A percentile compares a stretch with the other conserved stretches of the same genome.
phyloP scores from a whole-genome alignment of 1,284 basidiomycete genomes.

The Agaricales sp. region DNA sequence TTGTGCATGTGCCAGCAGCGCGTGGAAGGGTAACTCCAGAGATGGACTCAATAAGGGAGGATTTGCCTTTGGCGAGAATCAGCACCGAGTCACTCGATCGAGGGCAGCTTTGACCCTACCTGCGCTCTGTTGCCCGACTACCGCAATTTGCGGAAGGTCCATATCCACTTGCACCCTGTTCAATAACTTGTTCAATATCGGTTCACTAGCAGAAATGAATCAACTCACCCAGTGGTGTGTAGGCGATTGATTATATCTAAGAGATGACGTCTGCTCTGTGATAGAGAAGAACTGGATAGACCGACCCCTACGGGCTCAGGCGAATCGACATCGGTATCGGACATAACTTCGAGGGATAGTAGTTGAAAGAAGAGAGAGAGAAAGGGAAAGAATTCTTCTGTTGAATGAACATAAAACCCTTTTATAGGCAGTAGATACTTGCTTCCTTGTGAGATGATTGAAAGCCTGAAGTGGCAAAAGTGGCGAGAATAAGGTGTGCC shows the following conservation, averaged over 20 bases:
- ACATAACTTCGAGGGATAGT: neutral
- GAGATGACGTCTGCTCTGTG: neutral
- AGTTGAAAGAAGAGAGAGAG: no score
- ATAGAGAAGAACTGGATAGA: neutral
- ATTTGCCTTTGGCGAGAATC: slow-evolving; percentile 36
- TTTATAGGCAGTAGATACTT: no score
- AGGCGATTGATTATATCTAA: slow-evolving; percentile 2
- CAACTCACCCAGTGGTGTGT: neutral
- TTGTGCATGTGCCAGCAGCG: slow-evolving; percentile 55
- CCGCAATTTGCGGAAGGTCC: slow-evolving; percentile 60
- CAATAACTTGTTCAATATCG: neutral
- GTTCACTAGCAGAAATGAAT: neutral
- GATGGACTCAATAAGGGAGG: slow-evolving; percentile 65
- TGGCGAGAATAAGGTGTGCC: no score
- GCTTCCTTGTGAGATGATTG: no score
- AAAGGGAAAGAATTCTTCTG: no score
- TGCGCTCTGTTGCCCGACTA: slow-evolving; percentile 56
- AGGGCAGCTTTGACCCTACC: slow-evolving; percentile 15
- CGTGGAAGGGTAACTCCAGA: slow-evolving; percentile 62
- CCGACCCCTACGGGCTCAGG: slow-evolving; percentile 4
- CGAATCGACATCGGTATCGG: neutral
- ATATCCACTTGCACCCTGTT: slow-evolving; percentile 52
- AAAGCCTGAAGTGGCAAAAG: no score
- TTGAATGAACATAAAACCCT: no score
- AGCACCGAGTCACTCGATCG: neutral